Evolutionary conservation across 495 filamentous ascomycete genomes (phyloP).

Genomic region (Usnea hakonensis): DNA sequence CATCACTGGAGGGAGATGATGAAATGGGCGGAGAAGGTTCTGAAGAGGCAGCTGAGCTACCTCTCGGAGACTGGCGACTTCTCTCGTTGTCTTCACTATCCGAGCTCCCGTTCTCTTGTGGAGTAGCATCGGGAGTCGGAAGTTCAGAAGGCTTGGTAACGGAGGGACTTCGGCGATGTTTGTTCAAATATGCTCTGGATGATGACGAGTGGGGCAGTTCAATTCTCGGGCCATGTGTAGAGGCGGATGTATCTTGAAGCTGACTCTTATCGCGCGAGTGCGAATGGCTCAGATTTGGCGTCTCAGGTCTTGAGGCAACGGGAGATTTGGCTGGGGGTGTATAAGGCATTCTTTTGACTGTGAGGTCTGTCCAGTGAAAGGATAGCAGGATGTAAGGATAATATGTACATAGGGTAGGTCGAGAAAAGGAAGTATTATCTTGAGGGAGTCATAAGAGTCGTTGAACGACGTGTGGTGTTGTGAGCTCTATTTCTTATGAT

Average conservation of each 20-base stretch:
- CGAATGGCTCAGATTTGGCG: slow-evolving; percentile 16
- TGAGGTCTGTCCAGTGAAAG: background rate
- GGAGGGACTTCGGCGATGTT: slow-evolving; percentile 58
- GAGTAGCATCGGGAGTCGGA: slow-evolving; percentile 35
- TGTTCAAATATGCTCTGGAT: slow-evolving; percentile 66
- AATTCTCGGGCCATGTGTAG: slow-evolving; percentile 38
- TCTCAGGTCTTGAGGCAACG: slow-evolving; percentile 41
- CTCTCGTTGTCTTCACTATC: slow-evolving; percentile 49
- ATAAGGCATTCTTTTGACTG: slow-evolving; percentile 61
- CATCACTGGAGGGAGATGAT: slow-evolving; percentile 59
- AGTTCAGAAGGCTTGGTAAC: slow-evolving; percentile 37
- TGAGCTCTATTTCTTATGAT: background rate
- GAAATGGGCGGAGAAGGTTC: slow-evolving; percentile 36
- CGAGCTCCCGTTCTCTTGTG: slow-evolving; percentile 37
- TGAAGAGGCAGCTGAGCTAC: background rate
- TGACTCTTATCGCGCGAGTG: slow-evolving; percentile 20
- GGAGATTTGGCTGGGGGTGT: slow-evolving; percentile 75
- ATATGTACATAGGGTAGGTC: slow-evolving; percentile 13
- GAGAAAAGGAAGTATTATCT: background rate
- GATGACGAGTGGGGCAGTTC: slow-evolving; percentile 65
- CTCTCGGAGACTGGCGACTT: slow-evolving; percentile 55
- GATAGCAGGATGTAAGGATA: background rate
- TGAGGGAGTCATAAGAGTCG: background rate
- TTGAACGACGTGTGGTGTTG: background rate
- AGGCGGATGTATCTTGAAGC: slow-evolving; percentile 24